Conservation (phyloP, 1,284 basidiomycete species). For the Tremellales sp. region DNA sequence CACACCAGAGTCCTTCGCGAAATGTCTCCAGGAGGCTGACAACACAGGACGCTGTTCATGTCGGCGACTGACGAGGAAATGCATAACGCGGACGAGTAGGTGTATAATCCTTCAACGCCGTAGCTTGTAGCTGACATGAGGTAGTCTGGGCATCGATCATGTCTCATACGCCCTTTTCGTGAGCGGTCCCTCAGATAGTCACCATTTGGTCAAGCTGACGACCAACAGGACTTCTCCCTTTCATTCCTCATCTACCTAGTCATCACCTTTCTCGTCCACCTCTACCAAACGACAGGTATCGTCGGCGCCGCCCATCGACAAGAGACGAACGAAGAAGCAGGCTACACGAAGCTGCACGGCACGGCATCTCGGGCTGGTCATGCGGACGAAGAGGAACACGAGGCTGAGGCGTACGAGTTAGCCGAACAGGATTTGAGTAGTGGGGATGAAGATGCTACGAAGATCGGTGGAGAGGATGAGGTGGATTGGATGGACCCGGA, state of each 20-base stretch:
- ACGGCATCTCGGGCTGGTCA: slow-evolving; percentile 1
- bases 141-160: slow-evolving; percentile 70
- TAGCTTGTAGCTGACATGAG: slow-evolving; percentile 1
- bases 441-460: slow-evolving; percentile 32
- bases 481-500: slow-evolving; percentile 26
- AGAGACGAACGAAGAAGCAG: slow-evolving; percentile 13
- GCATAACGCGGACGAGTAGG: slow-evolving; percentile 55
- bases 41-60: slow-evolving; percentile 62
- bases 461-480: slow-evolving; percentile 31
- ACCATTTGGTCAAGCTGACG: not conserved
- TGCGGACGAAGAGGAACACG: slow-evolving; percentile 16
- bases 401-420: slow-evolving; percentile 43
- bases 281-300: slow-evolving; percentile 58
- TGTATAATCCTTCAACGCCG: slow-evolving; percentile 11
- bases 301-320: not conserved
- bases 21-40: not conserved
- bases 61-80: slow-evolving; percentile 88
- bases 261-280: slow-evolving; percentile 58
- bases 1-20: not conserved
- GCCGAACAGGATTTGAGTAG: slow-evolving; percentile 26
- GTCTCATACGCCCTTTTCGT: slow-evolving; percentile 81
- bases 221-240: slow-evolving; percentile 57
- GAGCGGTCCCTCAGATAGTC: slow-evolving; percentile 21
- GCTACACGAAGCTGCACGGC: slow-evolving; percentile 30
- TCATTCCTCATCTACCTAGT: slow-evolving; percentile 73